Evolutionary conservation across 208 protist species (phyloP), one percentile per base, ranked within the genome.

Genomic region (Acanthamoeba lugdunensis): DNA sequence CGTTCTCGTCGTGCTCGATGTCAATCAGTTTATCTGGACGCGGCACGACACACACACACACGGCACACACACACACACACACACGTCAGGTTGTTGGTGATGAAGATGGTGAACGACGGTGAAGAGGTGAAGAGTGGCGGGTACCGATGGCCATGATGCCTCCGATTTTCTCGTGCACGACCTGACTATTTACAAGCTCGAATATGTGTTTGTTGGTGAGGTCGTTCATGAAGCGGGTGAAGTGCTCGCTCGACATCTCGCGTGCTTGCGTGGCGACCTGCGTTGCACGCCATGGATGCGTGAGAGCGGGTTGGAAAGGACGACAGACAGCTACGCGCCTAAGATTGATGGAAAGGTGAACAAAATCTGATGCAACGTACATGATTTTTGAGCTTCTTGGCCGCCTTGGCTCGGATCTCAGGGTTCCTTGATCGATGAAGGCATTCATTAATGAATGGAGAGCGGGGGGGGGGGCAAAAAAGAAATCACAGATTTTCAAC

Each of bases 61-160:
- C n/a, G n/a, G n/a, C n/a, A n/a, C n/a, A n/a, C n/a, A n/a, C 9
- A 69, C 13, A 61, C 18, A 2, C n/a, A 92, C 58, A 37, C 54
- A 5, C 75, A 8, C 8, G n/a, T n/a, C 58, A 21, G 54, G 77
- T 54, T 85, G 21, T 54, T 41, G 37, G 2, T 41, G 37, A 41
- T 41, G 37, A 16, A 1, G 8, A 16, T 41, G 50, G 50, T 9
- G 50, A 16, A 5, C 8, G 50, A 16, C 13, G 50, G 2, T 13
- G 25, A 45, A 94, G 37, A n/a, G 23, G 11, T 1, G 13, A 11
- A 58, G 14, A 71, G 30, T 21, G 25, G 58, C 11, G 7, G 61
- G 21, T 37, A 95, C 95, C 97, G 8, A 98, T 98, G 48, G 95
- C 94, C 58, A 96, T 81, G 75, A 98, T 97, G 93, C 96, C 97